Conservation (phyloP, 352 stramenopile genomes). For the Phytophthora chlamydospora region DNA sequence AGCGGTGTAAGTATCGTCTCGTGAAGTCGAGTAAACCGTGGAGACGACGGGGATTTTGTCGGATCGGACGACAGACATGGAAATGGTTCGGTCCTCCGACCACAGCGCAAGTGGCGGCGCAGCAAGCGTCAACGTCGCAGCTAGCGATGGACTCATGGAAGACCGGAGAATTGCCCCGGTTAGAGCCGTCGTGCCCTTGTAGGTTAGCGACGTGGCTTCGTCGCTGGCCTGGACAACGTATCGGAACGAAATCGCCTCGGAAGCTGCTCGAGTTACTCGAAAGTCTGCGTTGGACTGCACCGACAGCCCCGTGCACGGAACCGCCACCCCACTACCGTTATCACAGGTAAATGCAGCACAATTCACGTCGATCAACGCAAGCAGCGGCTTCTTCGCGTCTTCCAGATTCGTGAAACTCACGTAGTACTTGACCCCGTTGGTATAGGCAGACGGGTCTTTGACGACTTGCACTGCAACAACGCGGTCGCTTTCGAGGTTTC, state of each 20-base stretch:
- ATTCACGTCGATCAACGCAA: conserved; percentile 21
- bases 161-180: conserved; percentile 51
- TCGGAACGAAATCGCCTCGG: conserved; percentile 55
- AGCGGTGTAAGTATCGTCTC: conserved; percentile 58
- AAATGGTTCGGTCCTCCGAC: conserved; percentile 8
- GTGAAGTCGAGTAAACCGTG: conserved; percentile 47
- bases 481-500: conserved; percentile 40
- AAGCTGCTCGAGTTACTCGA: conserved; percentile 37
- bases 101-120: conserved; percentile 16
- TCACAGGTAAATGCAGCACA: conserved; percentile 65
- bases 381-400: conserved; percentile 44
- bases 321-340: conserved; percentile 34
- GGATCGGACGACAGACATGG: conserved; percentile 43
- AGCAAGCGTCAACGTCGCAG: conserved; percentile 39
- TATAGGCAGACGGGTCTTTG: conserved; percentile 50
- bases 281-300: conserved; percentile 61
- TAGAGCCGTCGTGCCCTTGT: conserved; percentile 38
- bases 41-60: conserved; percentile 42
- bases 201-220: conserved; percentile 28
- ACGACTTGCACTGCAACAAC: conserved; percentile 49
- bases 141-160: conserved; percentile 39
- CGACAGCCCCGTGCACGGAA: conserved; percentile 37
- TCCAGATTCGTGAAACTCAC: conserved; percentile 48
- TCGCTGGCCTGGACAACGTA: conserved; percentile 61
- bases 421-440: conserved; percentile 49